Base-by-base conservation (phyloP, 1,284 basidiomycete species). In the Pseudozyma sp. region DNA sequence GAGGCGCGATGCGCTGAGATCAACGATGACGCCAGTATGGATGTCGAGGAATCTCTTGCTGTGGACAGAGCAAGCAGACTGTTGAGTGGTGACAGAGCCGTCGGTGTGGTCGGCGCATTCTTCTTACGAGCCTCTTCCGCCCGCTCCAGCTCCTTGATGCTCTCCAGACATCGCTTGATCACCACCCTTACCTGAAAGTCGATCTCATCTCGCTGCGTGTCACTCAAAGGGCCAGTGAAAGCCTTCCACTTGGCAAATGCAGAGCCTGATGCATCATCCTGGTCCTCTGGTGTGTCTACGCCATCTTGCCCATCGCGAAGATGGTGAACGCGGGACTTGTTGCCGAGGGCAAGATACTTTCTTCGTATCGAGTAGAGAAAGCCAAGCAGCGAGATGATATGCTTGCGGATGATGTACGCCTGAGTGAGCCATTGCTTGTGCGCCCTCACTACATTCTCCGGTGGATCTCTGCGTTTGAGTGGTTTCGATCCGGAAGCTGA, bases 171-270 rank as follows among this genome's bases (percentile, higher is more conserved):
- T 60, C 91, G 90, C 56, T 90, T 90, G 62, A 96, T 87, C 55
- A 94, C 91, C 64, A 93, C 88, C 69, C 92, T 90, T 34, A 93
- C 91, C 83, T 95, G 93, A 71, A 94, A 87, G 87, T 96, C 94
- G 67, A 96, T 92, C 85, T 95, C 92, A 86, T 95, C 93, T 56
- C 94, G 88, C 84, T 96, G 93, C 69, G 92, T 90, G 78, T 95
- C 93, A 25, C 89, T 90, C 14, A 96, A 88, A 81, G 91, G 87
- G 65, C 89, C 90, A 2, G 61, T 88, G 60, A 89, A 89, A 13
- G 89, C 52, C 45, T 72, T 79, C 79, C 79, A 81, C 51, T 76
- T 78, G 34, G 76, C 64, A 50, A 82, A 81, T 0, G 71, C 66
- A 1, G 65, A 61, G 16, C 63, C 53, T 11, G 57, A 52, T 16